Evolutionary conservation across 1,139 yeast genomes (phyloP), one percentile per base, ranked within the genome.

Genomic region (Blastobotrys niveus): DNA sequence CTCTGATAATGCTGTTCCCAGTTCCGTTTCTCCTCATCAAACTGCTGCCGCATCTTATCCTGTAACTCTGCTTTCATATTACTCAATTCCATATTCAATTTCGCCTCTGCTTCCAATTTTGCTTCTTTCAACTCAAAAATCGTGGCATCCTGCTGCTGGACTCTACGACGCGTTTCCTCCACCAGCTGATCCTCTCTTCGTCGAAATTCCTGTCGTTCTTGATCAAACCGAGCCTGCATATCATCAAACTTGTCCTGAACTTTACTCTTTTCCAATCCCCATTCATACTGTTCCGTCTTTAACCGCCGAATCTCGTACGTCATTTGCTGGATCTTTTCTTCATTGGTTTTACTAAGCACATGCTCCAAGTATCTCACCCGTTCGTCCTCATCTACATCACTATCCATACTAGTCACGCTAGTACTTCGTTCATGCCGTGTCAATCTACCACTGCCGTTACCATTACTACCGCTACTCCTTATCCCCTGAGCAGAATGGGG

Each of bases 251-350:
- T 63, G 34, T 60, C 63, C 20, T 61, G 57, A 12, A 61, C 45
- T 17, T 61, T 61, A 18, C 66, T 61, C 42, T 66, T 70, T 14
- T 68, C 70, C 8, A 72, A 52, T 43, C 71, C 73, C 56, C 67
- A 70, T 46, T 68, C 52, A 3, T 46, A 43, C 22, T 46, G 49
- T 15, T 53, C 56, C 9, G 52, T 51, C 46, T 46, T 46, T 17
- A 39, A 29, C n/a, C 39, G 24, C 21, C 35, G 40, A 19, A 32
- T 31, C 30, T 41, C 40, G 15, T 26, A 32, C 21, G 22, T 39
- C 36, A 29, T 22, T 8, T 15, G 17, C 17, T 34, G 32, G 15
- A 39, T 39, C 12, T 37, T 20, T 18, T 34, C 40, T 9, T 26
- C 21, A 17, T 21, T 32, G 12, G 14, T 20, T 12, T 39, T 26